Evolutionary conservation across 768 basidiomycete species (phyloP), one percentile per base, ranked within the genome.

Genomic region (Grammothele lineata): DNA sequence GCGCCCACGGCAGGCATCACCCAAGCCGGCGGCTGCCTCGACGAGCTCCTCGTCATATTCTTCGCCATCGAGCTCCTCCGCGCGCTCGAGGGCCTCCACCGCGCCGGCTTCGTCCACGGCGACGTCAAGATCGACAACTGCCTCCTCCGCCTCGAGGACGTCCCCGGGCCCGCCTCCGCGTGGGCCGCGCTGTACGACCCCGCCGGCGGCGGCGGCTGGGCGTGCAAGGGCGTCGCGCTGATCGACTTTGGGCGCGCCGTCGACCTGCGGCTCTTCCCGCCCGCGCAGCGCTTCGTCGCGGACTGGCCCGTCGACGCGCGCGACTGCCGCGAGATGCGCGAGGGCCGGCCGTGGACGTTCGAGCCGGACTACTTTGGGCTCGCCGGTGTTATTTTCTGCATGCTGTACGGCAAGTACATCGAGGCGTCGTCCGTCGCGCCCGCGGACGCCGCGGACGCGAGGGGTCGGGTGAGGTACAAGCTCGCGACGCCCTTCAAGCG

Each of bases 121-220:
- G 96, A 99, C 68, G 77, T 99, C 53, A 99, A 99, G 73, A 96
- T 98, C 64, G 96, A 99, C 69, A 99, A 99, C 68, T 96, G 94
- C 63, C 77, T 99, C n/a, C 72, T 98, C 8, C 83, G 96, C 4
- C 75, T 99, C 37, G 87, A 92, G 53, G 87, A 90, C 42, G 82
- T 87, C 4, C 83, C 85, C 1, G 83, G 83, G 3, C 82, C 83
- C 1, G 66, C 76, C 1, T 72, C 83, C 0, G 74, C 79, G 1
- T 92, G 94, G 85, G 77, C 81, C 1, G 68, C 77, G 40, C 66
- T 72, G n/a, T 98, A 97, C 69, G 79, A 85, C 47, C 80, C 85
- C 1, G 68, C 73, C 0, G 95, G 95, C 15, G 80, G 78, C 14
- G 78, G 79, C 21, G 95, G 95, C 4, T 99, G 96, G 96, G 64